A percentile compares a stretch with the other conserved stretches of the same genome.
These are phyloP conservation scores for Scedosporium dehoogii DNA, from an alignment of 2,329 filamentous ascomycete species.

Conservation along the genomic window DNA sequence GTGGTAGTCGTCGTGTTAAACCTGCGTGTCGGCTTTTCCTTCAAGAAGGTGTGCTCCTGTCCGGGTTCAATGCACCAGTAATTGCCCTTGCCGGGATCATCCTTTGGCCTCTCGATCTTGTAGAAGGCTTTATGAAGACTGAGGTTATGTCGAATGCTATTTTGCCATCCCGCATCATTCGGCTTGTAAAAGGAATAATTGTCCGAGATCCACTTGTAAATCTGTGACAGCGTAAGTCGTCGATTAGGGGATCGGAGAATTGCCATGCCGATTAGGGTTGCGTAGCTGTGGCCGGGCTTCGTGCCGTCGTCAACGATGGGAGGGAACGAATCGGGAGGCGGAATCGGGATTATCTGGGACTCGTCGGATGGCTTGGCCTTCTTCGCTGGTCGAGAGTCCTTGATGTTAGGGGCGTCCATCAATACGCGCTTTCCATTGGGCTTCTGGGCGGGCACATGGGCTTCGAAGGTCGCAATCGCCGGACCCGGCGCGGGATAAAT, in stretches of 20 bases:
- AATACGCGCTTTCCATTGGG: slow-evolving; percentile 50
- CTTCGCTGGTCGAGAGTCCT: slow-evolving; percentile 58
- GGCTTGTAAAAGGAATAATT: slow-evolving; percentile 81
- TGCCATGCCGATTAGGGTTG: slow-evolving; percentile 91
- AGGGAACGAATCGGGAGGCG: slow-evolving; percentile 71
- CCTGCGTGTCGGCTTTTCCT: slow-evolving; percentile 66
- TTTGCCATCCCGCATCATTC: slow-evolving; percentile 89
- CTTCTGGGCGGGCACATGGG: slow-evolving; percentile 26
- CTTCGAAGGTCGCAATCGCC: slow-evolving; percentile 28
- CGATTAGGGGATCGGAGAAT: slow-evolving; percentile 79
- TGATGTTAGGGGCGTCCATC: slow-evolving; percentile 63
- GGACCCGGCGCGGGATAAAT: slow-evolving; percentile 37
- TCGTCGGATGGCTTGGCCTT: slow-evolving; percentile 48
- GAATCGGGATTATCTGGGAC: slow-evolving; percentile 19
- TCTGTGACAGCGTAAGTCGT: slow-evolving; percentile 81
- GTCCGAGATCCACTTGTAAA: slow-evolving; percentile 99
- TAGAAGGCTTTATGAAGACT: slow-evolving; percentile 95
- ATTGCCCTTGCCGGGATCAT: slow-evolving; percentile 94
- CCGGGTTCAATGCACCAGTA: slow-evolving; percentile 94
- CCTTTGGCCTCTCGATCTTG: slow-evolving; percentile 91
- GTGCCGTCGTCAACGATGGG: slow-evolving; percentile 71
- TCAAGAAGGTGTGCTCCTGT: slow-evolving; percentile 80
- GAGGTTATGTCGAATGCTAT: slow-evolving; percentile 96
- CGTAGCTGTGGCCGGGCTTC: slow-evolving; percentile 90
- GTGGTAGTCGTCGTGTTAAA: slow-evolving; percentile 38